A percentile compares a stretch with the other conserved stretches of the same genome.
phyloP scores from a whole-genome alignment of 2,329 filamentous ascomycete genomes.

The Cladosporium halotolerans region DNA sequence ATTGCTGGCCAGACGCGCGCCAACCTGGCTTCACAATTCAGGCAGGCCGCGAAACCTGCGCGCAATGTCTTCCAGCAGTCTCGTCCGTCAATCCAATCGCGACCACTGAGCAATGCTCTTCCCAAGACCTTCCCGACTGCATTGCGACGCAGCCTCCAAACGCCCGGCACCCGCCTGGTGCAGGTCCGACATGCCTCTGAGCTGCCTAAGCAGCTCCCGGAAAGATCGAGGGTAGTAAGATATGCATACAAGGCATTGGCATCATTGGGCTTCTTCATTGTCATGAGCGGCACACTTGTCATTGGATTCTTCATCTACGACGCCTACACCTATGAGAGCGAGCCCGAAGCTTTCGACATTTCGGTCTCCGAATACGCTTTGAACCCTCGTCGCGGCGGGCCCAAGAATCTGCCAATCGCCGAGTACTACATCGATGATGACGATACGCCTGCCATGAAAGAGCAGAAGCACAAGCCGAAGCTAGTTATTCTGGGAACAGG shows the following conservation, averaged over 20 bases:
- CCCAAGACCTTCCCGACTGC: constrained; percentile 15
- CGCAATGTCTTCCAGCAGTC: neutral
- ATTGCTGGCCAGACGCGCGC: constrained; percentile 10
- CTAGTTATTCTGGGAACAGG: constrained; percentile 89
- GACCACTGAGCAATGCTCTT: constrained; percentile 1
- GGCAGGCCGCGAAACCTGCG: neutral
- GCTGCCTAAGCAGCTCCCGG: neutral
- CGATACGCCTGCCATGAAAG: constrained; percentile 63
- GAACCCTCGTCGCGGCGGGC: constrained; percentile 73
- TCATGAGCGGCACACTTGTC: constrained; percentile 62
- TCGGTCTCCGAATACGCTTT: constrained; percentile 79
- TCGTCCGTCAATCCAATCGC: neutral
- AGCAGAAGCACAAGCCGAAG: constrained; percentile 79
- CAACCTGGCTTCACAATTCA: neutral
- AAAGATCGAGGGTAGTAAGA: constrained; percentile 29
- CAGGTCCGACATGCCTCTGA: constrained; percentile 13
- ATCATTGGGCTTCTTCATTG: constrained; percentile 67
- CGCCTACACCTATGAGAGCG: constrained; percentile 78
- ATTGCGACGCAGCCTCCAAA: constrained; percentile 13
- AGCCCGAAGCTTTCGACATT: constrained; percentile 62
- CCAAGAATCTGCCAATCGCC: constrained; percentile 90
- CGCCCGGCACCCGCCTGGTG: constrained; percentile 13
- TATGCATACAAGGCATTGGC: constrained; percentile 66
- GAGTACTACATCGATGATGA: constrained; percentile 86
- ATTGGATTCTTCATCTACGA: constrained; percentile 90